Evolutionary conservation across 2,329 filamentous ascomycete genomes (phyloP).

Genomic region (Fusarium sp.): DNA sequence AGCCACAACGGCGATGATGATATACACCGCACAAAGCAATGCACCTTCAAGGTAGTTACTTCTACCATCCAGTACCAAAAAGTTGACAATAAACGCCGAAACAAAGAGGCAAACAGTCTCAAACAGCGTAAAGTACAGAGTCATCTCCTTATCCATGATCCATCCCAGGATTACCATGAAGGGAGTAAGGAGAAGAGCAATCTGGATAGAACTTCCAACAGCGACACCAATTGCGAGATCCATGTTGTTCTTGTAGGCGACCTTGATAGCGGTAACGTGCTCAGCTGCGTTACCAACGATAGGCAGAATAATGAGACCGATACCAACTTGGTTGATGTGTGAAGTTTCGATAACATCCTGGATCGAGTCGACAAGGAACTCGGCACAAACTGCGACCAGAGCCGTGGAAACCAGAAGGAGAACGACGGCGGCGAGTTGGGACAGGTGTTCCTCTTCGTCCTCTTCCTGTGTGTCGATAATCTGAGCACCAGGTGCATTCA

Average conservation of each 20-base stretch:
- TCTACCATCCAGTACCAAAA: slow-evolving; percentile 84
- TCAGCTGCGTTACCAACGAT: slow-evolving; percentile 81
- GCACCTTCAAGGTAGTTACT: slow-evolving; percentile 89
- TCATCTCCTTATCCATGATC: slow-evolving; percentile 76
- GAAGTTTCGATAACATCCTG: slow-evolving; percentile 69
- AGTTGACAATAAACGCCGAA: slow-evolving; percentile 87
- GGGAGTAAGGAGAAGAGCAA: slow-evolving; percentile 77
- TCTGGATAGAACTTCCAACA: slow-evolving; percentile 78
- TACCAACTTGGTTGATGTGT: slow-evolving; percentile 73
- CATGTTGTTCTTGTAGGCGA: slow-evolving; percentile 81
- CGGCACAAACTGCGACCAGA: slow-evolving; percentile 75
- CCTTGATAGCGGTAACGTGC: slow-evolving; percentile 77
- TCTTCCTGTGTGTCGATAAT: slow-evolving; percentile 46
- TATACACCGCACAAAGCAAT: slow-evolving; percentile 72
- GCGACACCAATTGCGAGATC: slow-evolving; percentile 79
- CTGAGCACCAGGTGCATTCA: slow-evolving; percentile 48
- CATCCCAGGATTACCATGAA: slow-evolving; percentile 79
- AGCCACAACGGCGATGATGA: slow-evolving; percentile 75
- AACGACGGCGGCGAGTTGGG: slow-evolving; percentile 68
- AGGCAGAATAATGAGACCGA: slow-evolving; percentile 77
- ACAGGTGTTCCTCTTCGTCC: slow-evolving; percentile 62
- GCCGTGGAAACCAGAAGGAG: slow-evolving; percentile 73
- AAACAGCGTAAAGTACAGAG: slow-evolving; percentile 87
- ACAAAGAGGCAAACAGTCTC: slow-evolving; percentile 90
- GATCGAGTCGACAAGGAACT: slow-evolving; percentile 77